phyloP scores from a whole-genome alignment of 305 asterid species.

The Solanum hybrid region DNA sequence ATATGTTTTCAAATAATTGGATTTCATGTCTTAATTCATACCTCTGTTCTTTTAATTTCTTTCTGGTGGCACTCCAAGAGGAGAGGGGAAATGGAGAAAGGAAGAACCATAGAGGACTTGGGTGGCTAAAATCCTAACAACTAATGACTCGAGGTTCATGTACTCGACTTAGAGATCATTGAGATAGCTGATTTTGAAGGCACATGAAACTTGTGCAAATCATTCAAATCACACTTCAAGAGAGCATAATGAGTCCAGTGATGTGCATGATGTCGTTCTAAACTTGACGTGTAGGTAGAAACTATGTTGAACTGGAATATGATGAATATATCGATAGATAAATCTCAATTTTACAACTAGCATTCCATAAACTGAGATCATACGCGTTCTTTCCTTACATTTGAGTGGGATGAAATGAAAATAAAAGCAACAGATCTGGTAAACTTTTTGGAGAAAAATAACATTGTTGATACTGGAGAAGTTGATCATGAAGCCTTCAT shows the following conservation, averaged over 20 bases:
- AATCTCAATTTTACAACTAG: background rate
- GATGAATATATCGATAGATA: background rate
- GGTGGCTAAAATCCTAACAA: background rate
- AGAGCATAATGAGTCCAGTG: background rate
- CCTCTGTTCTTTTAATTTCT: background rate
- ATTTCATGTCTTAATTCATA: background rate
- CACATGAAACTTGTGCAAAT: background rate
- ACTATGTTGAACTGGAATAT: background rate
- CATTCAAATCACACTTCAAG: background rate
- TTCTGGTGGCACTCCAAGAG: background rate
- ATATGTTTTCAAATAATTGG: background rate
- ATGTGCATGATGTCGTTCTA: background rate
- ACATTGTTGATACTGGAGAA: background rate
- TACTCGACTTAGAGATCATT: background rate
- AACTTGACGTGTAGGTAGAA: conserved; percentile 11
- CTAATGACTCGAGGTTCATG: background rate
- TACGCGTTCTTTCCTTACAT: background rate
- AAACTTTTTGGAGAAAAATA: background rate
- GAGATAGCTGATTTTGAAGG: background rate
- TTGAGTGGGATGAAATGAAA: background rate
- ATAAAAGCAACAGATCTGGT: background rate
- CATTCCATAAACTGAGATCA: background rate
- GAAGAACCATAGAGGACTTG: background rate
- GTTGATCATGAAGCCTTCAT: conserved; percentile 51
- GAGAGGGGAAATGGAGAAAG: background rate